These are phyloP conservation scores for Chamaenerion angustifolium DNA, from an alignment of 345 rosid species.

Conservation along the genomic window DNA sequence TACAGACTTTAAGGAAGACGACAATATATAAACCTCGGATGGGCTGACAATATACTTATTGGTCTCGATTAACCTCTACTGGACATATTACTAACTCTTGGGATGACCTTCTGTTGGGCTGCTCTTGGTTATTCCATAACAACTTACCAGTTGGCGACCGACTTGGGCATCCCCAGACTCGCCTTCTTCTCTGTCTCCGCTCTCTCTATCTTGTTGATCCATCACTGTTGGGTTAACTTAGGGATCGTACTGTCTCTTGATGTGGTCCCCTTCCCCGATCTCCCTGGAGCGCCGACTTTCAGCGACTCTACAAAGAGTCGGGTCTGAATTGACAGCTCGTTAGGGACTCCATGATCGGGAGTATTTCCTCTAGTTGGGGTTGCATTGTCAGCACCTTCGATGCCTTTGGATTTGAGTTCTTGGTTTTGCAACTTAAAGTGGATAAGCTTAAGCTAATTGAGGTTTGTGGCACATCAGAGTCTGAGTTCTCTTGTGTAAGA, in stretches of 20 bases:
- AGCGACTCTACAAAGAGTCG: constrained; percentile 10
- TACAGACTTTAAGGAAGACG: no score
- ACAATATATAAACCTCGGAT: no score
- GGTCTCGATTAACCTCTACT: no score
- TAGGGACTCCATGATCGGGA: constrained; percentile 19
- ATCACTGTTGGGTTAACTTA: constrained; percentile 16
- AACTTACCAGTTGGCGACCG: constrained; percentile 31
- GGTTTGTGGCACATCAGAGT: no score
- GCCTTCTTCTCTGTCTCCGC: constrained; percentile 33
- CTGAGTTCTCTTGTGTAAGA: no score
- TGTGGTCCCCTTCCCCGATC: constrained; percentile 18
- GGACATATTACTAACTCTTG: no score
- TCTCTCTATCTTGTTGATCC: constrained; percentile 14
- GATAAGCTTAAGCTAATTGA: no score
- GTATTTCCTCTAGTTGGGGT: constrained; percentile 22
- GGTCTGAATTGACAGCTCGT: constrained; percentile 22
- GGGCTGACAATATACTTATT: no score
- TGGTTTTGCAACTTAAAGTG: no score
- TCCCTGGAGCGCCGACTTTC: constrained; percentile 43
- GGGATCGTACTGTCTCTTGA: constrained; percentile 11
- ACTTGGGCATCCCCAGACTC: constrained; percentile 28
- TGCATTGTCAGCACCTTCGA: constrained; percentile 32
- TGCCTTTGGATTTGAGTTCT: constrained; percentile 25
- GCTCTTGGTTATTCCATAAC: no score
- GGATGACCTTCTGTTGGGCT: no score